These are phyloP conservation scores for Clarireedia homoeocarpa DNA, from an alignment of 2,329 filamentous ascomycete species.

Conservation along the genomic window DNA sequence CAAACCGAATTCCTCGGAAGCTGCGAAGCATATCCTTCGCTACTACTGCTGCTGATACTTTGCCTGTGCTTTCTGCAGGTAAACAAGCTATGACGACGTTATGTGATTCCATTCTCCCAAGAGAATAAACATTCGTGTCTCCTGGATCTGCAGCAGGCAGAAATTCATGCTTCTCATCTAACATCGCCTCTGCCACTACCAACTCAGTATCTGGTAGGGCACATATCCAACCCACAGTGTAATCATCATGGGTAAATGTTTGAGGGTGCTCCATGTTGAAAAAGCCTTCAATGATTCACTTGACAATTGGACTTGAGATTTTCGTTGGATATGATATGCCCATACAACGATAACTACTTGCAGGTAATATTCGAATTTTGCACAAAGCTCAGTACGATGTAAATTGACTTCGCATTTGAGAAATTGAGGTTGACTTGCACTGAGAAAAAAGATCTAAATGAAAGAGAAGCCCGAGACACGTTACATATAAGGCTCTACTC, in stretches of 20 bases:
- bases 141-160: slow-evolving; percentile 9
- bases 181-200: slow-evolving; percentile 13
- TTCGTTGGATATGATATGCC: too few relatives aligned
- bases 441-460: too few relatives aligned
- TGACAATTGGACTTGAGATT: too few relatives aligned
- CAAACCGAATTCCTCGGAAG: slow-evolving; percentile 31
- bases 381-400: too few relatives aligned
- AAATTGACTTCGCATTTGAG: too few relatives aligned
- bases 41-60: slow-evolving; percentile 28
- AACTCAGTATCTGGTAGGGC: slow-evolving; percentile 15
- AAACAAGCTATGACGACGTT: slow-evolving; percentile 20
- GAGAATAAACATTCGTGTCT: slow-evolving; percentile 14
- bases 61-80: slow-evolving; percentile 18
- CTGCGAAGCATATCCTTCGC: slow-evolving; percentile 23
- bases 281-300: too few relatives aligned
- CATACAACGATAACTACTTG: too few relatives aligned
- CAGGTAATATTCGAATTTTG: too few relatives aligned
- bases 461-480: too few relatives aligned
- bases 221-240: slow-evolving; percentile 20
- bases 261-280: not conserved
- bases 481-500: too few relatives aligned
- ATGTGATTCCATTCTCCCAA: slow-evolving; percentile 14
- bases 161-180: slow-evolving; percentile 16
- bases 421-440: too few relatives aligned
- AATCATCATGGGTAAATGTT: slow-evolving; percentile 1